These are phyloP conservation scores for Hypoxylon intermedium DNA, from an alignment of 495 filamentous ascomycete species.

Conservation along the genomic window DNA sequence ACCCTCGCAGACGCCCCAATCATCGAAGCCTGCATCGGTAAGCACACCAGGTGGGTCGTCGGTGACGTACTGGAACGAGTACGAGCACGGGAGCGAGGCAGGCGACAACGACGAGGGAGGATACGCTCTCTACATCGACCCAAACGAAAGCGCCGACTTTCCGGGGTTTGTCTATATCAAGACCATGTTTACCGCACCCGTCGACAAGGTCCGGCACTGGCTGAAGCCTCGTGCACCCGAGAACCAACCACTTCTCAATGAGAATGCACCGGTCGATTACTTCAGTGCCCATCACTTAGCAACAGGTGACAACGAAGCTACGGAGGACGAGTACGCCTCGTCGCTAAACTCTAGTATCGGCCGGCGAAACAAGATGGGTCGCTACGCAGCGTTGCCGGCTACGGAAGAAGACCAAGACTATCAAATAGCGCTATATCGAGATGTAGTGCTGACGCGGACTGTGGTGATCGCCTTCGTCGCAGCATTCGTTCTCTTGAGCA, in stretches of 20 bases:
- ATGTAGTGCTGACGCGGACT: conserved; percentile 54
- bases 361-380: conserved; percentile 21
- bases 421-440: conserved; percentile 49
- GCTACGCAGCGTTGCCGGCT: conserved; percentile 53
- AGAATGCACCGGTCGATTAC: conserved; percentile 40
- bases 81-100: conserved; percentile 66
- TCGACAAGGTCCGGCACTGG: conserved; percentile 55
- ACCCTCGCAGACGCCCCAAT: conserved; percentile 20
- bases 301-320: conserved; percentile 27
- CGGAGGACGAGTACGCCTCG: conserved; percentile 37
- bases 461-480: conserved; percentile 53
- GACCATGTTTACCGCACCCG: conserved; percentile 50
- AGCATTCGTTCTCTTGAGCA: conserved; percentile 59
- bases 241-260: conserved; percentile 45
- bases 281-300: conserved; percentile 37
- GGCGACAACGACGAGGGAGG: conserved; percentile 53
- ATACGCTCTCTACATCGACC: conserved; percentile 65
- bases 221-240: conserved; percentile 44
- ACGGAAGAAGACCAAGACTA: conserved; percentile 46
- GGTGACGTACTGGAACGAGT: conserved; percentile 68
- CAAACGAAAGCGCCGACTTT: conserved; percentile 54
- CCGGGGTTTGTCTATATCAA: conserved; percentile 56
- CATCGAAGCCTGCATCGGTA: conserved; percentile 15
- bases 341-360: conserved; percentile 35
- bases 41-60: conserved; percentile 22